Evolutionary conservation across 179 eudicot species (phyloP).

Genomic region (Nepenthes alata): DNA sequence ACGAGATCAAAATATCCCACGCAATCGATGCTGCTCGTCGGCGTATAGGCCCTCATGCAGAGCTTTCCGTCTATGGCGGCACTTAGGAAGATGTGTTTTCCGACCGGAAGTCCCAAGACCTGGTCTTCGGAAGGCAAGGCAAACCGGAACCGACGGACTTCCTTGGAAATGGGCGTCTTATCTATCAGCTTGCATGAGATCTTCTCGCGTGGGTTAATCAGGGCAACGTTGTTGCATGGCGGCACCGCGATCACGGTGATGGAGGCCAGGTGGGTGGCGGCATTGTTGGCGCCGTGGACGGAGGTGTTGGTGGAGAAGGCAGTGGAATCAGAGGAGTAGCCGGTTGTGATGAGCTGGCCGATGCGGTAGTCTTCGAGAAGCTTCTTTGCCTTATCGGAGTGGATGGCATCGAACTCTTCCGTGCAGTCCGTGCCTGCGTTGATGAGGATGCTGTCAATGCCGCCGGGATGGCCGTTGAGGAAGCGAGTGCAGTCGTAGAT

Average conservation of each 20-base stretch:
- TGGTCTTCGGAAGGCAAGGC: slow-evolving; percentile 56
- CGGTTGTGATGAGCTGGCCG: slow-evolving; percentile 57
- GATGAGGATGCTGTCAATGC: slow-evolving; percentile 76
- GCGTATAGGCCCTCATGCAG: slow-evolving; percentile 88
- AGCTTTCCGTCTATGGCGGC: slow-evolving; percentile 47
- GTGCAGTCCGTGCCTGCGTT: slow-evolving; percentile 88
- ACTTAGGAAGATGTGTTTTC: slow-evolving; percentile 72
- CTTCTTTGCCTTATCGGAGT: slow-evolving; percentile 73
- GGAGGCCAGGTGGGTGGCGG: slow-evolving; percentile 32
- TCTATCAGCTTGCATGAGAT: slow-evolving; percentile 57
- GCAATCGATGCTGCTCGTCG: slow-evolving; percentile 43
- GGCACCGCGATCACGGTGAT: slow-evolving; percentile 30
- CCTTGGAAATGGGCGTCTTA: slow-evolving; percentile 58
- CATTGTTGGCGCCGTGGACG: slow-evolving; percentile 53
- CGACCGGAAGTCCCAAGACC: slow-evolving; percentile 63
- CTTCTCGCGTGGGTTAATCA: slow-evolving; percentile 39
- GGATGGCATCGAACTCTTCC: slow-evolving; percentile 87
- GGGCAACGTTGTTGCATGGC: slow-evolving; percentile 24
- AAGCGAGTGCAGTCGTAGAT: slow-evolving; percentile 64
- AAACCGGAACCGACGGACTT: slow-evolving; percentile 50
- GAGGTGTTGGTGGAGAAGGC: slow-evolving; percentile 38
- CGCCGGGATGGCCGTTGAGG: slow-evolving; percentile 87
- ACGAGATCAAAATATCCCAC: slow-evolving; percentile 71
- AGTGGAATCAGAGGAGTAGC: slow-evolving; percentile 19
- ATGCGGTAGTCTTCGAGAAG: slow-evolving; percentile 56